These are phyloP conservation scores for grape (Vitis vinifera) DNA, from an alignment of 164 flowering plant species.

Conservation along the genomic window ASM3070453v1 NC_081817.1:15458501-15459000, in stretches of 20 bases:
- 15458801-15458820: conserved; percentile 56
- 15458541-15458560: conserved; percentile 16
- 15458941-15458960: background rate
- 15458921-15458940: background rate
- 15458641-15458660: conserved; percentile 65
- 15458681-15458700: conserved; percentile 54
- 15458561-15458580: conserved; percentile 61
- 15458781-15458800: conserved; percentile 63
- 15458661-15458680: conserved; percentile 55
- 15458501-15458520: background rate
- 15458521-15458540: background rate
- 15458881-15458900: no score
- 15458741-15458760: conserved; percentile 52
- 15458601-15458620: conserved; percentile 60
- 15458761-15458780: conserved; percentile 49
- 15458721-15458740: conserved; percentile 52
- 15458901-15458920: background rate
- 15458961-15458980: conserved; percentile 14
- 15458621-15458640: conserved; percentile 53
- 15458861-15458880: no score
- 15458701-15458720: conserved; percentile 50
- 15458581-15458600: conserved; percentile 55
- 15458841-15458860: background rate
- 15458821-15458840: conserved; percentile 69
- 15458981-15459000: conserved; percentile 69